Percentiles rank a stretch among this genome's conserved stretches.
Conservation (phyloP, 768 basidiomycete genomes). For the Pulveroboletus sp. region DNA sequence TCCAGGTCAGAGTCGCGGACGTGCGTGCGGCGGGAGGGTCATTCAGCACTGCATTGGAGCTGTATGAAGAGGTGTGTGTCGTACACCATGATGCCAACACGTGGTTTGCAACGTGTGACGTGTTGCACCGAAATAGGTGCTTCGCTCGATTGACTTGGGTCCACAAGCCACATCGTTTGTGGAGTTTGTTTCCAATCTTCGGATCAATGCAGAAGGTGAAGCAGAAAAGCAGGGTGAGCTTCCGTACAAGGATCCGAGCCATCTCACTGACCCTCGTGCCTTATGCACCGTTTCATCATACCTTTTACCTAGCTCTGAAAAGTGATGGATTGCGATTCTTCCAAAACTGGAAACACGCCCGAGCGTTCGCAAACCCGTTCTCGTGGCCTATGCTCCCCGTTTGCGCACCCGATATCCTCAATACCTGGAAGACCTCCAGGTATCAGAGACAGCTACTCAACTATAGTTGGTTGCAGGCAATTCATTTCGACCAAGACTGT, state of each 20-base stretch:
- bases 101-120: background rate
- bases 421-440: constrained; percentile 20
- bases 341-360: constrained; percentile 30
- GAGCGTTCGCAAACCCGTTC: constrained; percentile 32
- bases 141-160: constrained; percentile 18
- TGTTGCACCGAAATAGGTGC: constrained; percentile 18
- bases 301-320: constrained; percentile 9
- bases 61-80: constrained; percentile 31
- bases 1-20: constrained; percentile 31
- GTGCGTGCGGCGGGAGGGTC: constrained; percentile 30
- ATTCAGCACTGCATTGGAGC: constrained; percentile 26
- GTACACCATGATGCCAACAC: no score
- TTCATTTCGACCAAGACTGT: constrained; percentile 28
- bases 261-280: background rate
- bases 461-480: constrained; percentile 28
- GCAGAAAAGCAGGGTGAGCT: constrained; percentile 27
- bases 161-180: constrained; percentile 18
- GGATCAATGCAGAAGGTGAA: constrained; percentile 22
- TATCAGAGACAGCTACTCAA: constrained; percentile 30
- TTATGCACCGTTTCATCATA: background rate
- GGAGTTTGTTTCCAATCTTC: constrained; percentile 25
- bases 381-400: constrained; percentile 31
- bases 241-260: background rate
- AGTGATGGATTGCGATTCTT: constrained; percentile 27
- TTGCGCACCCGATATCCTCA: constrained; percentile 26